Percentiles rank a stretch among this genome's conserved stretches.
phyloP scores from a whole-genome alignment of 2,329 filamentous ascomycete species.

The Trichophyton simii region DNA sequence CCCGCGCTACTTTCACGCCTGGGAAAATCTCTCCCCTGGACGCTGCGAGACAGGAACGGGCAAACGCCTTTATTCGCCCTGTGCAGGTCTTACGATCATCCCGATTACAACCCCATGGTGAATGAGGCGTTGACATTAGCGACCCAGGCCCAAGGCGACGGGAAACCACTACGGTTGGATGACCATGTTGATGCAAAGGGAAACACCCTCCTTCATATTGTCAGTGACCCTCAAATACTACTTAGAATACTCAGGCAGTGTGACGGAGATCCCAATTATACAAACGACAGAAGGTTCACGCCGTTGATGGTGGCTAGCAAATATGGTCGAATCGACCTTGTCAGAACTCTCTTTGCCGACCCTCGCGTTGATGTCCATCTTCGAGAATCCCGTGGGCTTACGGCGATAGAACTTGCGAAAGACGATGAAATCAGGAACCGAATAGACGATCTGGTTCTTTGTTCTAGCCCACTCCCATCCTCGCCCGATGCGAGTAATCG shows the following conservation, averaged over 20 bases:
- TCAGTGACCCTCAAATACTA: slow-evolving; percentile 71
- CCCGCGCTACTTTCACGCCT: slow-evolving; percentile 67
- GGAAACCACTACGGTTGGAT: slow-evolving; percentile 70
- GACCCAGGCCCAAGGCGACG: slow-evolving; percentile 61
- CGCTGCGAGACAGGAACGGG: slow-evolving; percentile 83
- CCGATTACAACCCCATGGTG: slow-evolving; percentile 78
- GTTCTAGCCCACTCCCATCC: slow-evolving; percentile 48
- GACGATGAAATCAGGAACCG: slow-evolving; percentile 94
- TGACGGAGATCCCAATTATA: slow-evolving; percentile 91
- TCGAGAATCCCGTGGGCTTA: slow-evolving; percentile 75
- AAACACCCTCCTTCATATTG: slow-evolving; percentile 90
- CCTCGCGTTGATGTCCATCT: slow-evolving; percentile 73
- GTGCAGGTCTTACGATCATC: slow-evolving; percentile 89
- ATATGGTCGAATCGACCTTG: slow-evolving; percentile 88
- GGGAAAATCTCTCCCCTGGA: slow-evolving; percentile 71
- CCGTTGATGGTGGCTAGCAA: slow-evolving; percentile 97
- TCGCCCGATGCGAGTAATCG: slow-evolving; percentile 57
- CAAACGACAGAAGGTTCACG: slow-evolving; percentile 89
- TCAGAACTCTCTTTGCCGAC: slow-evolving; percentile 76
- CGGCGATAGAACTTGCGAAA: slow-evolving; percentile 90
- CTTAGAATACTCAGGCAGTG: slow-evolving; percentile 64
- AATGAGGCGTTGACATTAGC: slow-evolving; percentile 65
- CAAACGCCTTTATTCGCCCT: slow-evolving; percentile 96
- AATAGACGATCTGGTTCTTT: slow-evolving; percentile 83
- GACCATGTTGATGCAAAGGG: slow-evolving; percentile 87